Conservation (phyloP, 1,139 yeast genomes). For the Yamadazyma sp. region DNA sequence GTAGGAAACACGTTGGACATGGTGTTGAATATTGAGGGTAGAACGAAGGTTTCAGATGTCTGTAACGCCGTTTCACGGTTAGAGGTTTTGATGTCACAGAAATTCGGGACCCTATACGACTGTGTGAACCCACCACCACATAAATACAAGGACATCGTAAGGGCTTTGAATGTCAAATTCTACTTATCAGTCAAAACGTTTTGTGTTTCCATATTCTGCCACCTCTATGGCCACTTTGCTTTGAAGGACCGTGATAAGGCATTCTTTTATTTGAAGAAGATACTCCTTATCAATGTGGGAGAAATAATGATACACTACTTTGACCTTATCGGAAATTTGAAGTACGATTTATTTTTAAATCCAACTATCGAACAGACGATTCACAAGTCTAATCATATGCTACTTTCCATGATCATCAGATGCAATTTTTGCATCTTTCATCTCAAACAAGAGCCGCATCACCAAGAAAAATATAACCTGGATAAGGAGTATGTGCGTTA, state of each 20-base stretch:
- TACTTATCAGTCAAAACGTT: slow-evolving; percentile 33
- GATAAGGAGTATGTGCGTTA: slow-evolving; percentile 21
- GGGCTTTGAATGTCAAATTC: slow-evolving; percentile 27
- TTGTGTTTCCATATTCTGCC: slow-evolving; percentile 35
- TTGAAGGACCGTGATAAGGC: slow-evolving; percentile 23
- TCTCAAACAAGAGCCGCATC: slow-evolving; percentile 18
- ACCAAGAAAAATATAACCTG: slow-evolving; percentile 16
- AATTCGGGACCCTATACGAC: slow-evolving; percentile 22
- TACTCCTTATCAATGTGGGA: slow-evolving; percentile 26
- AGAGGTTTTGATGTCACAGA: slow-evolving; percentile 18
- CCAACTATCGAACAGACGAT: slow-evolving; percentile 42
- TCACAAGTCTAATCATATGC: slow-evolving; percentile 38
- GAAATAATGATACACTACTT: slow-evolving; percentile 44
- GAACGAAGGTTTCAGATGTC: slow-evolving; percentile 23
- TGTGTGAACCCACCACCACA: slow-evolving; percentile 21
- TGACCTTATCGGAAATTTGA: slow-evolving; percentile 30
- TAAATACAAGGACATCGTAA: slow-evolving; percentile 18
- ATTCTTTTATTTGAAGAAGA: slow-evolving; percentile 37
- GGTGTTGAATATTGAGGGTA: slow-evolving; percentile 23
- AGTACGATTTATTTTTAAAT: slow-evolving; percentile 42
- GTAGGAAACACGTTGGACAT: slow-evolving; percentile 16
- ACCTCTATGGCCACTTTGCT: slow-evolving; percentile 44
- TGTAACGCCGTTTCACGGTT: slow-evolving; percentile 21
- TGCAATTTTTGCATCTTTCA: slow-evolving; percentile 23
- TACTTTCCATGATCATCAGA: slow-evolving; percentile 33